phyloP scores from a whole-genome alignment of 139 green algal genomes.

The Chlamydomonas incerta region DNA sequence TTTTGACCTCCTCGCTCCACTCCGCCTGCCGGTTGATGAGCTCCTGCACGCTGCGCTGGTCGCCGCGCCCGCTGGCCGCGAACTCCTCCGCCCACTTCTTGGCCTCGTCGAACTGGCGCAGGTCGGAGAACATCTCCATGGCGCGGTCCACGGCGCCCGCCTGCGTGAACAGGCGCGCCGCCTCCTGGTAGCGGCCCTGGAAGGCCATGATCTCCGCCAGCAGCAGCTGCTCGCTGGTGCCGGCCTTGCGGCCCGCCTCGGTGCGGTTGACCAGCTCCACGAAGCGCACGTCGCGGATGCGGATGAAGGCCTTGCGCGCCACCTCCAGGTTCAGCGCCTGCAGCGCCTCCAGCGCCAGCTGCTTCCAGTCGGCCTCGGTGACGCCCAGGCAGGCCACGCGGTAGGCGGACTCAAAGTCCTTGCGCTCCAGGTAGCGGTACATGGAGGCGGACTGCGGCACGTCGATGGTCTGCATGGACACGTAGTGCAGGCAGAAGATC shows the following conservation, averaged over 20 bases:
- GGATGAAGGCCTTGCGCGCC: constrained; percentile 82
- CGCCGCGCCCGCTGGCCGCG: constrained; percentile 50
- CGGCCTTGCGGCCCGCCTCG: constrained; percentile 56
- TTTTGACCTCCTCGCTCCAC: constrained; percentile 85
- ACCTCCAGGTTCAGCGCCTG: constrained; percentile 73
- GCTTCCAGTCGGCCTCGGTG: constrained; percentile 83
- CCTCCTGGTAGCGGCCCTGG: constrained; percentile 79
- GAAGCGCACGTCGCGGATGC: constrained; percentile 77
- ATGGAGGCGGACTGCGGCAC: constrained; percentile 81
- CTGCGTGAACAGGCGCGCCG: constrained; percentile 74
- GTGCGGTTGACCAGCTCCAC: constrained; percentile 81
- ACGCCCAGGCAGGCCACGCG: constrained; percentile 83
- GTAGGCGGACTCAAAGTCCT: constrained; percentile 75
- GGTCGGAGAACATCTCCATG: constrained; percentile 87
- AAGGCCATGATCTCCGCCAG: constrained; percentile 80
- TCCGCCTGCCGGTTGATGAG: constrained; percentile 83
- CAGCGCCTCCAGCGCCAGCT: constrained; percentile 76
- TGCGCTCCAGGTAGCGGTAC: constrained; percentile 62
- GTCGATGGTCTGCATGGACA: constrained; percentile 84
- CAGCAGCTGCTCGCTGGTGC: constrained; percentile 55
- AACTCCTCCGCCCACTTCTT: constrained; percentile 83
- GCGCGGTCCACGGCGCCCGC: constrained; percentile 63
- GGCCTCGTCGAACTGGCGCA: constrained; percentile 87
- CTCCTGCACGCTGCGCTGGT: constrained; percentile 65
- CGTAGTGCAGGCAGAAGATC: constrained; percentile 86